Base-by-base conservation (phyloP, 2,329 filamentous ascomycete species). In the Daldinia sp. region DNA sequence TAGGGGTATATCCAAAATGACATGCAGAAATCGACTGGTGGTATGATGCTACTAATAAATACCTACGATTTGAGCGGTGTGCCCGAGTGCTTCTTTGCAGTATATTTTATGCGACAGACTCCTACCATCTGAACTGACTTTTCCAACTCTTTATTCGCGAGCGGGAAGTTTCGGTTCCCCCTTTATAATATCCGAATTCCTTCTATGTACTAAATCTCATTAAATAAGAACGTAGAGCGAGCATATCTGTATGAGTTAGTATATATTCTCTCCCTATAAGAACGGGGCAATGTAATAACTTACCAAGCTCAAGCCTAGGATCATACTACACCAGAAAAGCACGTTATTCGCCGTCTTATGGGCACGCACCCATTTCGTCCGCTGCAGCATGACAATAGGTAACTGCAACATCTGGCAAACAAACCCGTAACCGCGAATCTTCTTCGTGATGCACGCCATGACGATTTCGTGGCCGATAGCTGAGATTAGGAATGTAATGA, bases 391-490 rank as follows among this genome's bases (percentile, higher is more conserved):
- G n/a, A 98, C 92, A 73, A 98, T 96, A 0, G 96, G 96, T 73
- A 98, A 87, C 84, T 99, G 96, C 69, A 97, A 82, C 96, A 99
- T 98, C 89, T 98, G 96, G 69, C 93, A 92, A 20, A 97, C 77
- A 78, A 98, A 97, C 9, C 95, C 96, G 77, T 98, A 99, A 12
- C 96, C 96, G 41, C 96, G 85, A 51, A 98, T 85, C 83, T 99
- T 98, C 85, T 98, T 95, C 28, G 94, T 98, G 78, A 99, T 98
- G 79, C 95, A 98, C 6, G 92, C 94, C 92, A 99, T 97, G 75
- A 99, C 93, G 64, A 99, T 87, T 81, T 99, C 96, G 78, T 98
- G 96, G 15, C 93, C 94, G 23, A 97, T 78, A 39, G 96, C 93
- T 66, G 91, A 94, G 75, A 98, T 92, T 64, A 98, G 82, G 77